Evolutionary conservation across 202 grass and related monocot species (phyloP), one percentile per base, ranked within the genome.

Genomic region (Eragrostis tef): DNA sequence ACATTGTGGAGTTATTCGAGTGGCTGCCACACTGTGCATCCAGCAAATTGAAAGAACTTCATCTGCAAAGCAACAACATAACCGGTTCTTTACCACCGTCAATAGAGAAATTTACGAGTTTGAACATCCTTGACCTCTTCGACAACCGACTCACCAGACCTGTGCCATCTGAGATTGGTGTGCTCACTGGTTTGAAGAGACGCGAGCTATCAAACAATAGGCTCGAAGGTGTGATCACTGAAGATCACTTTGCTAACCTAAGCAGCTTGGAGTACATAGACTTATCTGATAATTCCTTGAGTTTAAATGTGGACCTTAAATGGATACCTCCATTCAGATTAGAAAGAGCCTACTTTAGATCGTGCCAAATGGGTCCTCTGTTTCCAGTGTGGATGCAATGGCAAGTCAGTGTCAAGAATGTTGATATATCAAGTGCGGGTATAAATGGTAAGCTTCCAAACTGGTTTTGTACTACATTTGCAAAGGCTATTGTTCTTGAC

Each of bases 281-380:
- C 10, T 26, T 61, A 61, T 61, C 58, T 13, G 8, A 61, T 5
- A 61, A 61, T 27, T 27, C 9, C 21, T 11, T 61, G 1, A 26
- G 13, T 0, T 5, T 61, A 0, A 22, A 26, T 10, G 2, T 61
- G n/a, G 10, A 61, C 5, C 26, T 42, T 0, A 61, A 63, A 7
- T 86, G 86, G 86, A 29, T 48, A n/a, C 69, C 75, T n/a, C 70
- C 70, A 27, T 89, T 86, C 16, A 84, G 79, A 39, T 57, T 92
- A 6, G 0, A 26, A 3, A 0, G 5, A 59, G 51, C 85, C 6
- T 0, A 27, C 16, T 59, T 81, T 16, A 7, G 15, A 2, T 75
- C 36, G 24, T 89, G 83, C 54, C 1, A n/a, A 6, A 19, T 92
- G 11, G 86, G 80, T 4, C 87, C 90, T 11, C 0, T 0, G 3